Evolutionary conservation across 2,329 filamentous ascomycete species (phyloP), one percentile per base, ranked within the genome.

Genomic region (Aspergillus sp.): DNA sequence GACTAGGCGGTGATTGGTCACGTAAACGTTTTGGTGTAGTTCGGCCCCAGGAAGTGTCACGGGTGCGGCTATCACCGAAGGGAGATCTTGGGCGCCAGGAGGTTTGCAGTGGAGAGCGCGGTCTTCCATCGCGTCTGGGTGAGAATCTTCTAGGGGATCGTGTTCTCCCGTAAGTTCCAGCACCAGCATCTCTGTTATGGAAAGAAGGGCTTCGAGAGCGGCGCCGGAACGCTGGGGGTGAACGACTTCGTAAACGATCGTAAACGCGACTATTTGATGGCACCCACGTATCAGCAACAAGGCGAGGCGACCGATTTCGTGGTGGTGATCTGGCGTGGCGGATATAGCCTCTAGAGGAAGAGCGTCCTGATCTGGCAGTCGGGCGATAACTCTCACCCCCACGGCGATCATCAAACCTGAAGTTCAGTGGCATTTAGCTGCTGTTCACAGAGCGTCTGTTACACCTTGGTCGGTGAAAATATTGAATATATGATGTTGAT

Each of bases 381-480:
- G 68, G 68, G n/a, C 68, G 66, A 56, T 70, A 70, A 46, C 67
- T 70, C 52, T 70, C 68, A 39, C 68, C 66, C 33, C 67, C 66
- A 44, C 68, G 64, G n/a, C 67, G 64, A 28, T 65, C 62, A 43
- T 70, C 64, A 50, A 65, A 67, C 49, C 65, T 67, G 46, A 32
- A 40, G 27, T 19, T 19, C 19, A 19, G 19, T 28, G 34, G 33
- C 37, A 36, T 33, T 33, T 10, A 27, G 27, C n/a, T 37, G 19
- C 54, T 43, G 60, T 47, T 31, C 39, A 19, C 7, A 31, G 27
- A 6, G 12, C 11, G 33, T 2, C 26, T 33, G 9, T 12, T 26
- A n/a, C 32, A 8, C 27, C 34, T 30, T 9, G 19, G 19, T 19
- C 19, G 19, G 19, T 19, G 19, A 19, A 19, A 19, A 19, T 19